Conservation (phyloP, 805 yeast species). For the Alloascoidea hylecoeti region DNA sequence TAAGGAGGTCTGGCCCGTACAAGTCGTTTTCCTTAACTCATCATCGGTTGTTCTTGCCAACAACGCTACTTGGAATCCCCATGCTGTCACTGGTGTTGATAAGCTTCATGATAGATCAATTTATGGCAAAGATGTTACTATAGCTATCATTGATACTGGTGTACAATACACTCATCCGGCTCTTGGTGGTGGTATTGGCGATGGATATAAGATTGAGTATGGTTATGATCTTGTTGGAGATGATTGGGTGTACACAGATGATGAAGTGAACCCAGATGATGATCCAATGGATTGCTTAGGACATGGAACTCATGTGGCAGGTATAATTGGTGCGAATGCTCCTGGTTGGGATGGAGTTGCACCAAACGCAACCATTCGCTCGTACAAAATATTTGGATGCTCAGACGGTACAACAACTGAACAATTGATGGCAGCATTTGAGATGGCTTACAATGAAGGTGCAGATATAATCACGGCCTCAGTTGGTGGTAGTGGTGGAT, state of each 20-base stretch:
- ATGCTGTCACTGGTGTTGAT: background rate
- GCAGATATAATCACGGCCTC: constrained; percentile 8
- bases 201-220: constrained; percentile 7
- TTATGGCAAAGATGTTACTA: constrained; percentile 7
- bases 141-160: constrained; percentile 10
- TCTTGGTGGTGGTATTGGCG: constrained; percentile 12
- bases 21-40: too few relatives aligned
- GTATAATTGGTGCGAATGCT: constrained; percentile 10
- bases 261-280: constrained; percentile 9
- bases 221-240: constrained; percentile 10
- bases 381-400: constrained; percentile 11
- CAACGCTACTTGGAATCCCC: background rate
- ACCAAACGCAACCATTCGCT: constrained; percentile 9
- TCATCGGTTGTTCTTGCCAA: background rate
- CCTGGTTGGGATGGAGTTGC: constrained; percentile 9
- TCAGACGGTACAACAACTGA: constrained; percentile 8
- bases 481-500: constrained; percentile 10
- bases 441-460: constrained; percentile 6
- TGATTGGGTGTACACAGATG: constrained; percentile 8
- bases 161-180: constrained; percentile 9
- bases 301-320: constrained; percentile 14
- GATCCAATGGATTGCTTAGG: constrained; percentile 11
- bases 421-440: constrained; percentile 6
- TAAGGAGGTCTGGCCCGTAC: constrained; percentile 1
- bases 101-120: background rate